These are phyloP conservation scores for Entonaema liquescens DNA, from an alignment of 495 filamentous ascomycete genomes.

Conservation along the genomic window DNA sequence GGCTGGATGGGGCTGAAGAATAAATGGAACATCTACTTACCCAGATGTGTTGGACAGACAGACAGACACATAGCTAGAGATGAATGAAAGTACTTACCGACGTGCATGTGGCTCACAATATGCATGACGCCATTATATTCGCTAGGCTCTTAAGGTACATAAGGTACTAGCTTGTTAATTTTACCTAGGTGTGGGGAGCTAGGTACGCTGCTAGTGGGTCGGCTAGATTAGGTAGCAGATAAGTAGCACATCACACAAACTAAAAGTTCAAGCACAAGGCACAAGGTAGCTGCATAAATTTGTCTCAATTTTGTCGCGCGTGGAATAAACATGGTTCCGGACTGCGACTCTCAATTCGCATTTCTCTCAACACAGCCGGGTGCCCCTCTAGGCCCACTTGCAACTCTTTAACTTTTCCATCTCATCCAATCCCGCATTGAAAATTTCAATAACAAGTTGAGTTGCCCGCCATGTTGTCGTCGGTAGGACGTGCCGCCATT, in stretches of 20 bases:
- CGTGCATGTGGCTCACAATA: neutral
- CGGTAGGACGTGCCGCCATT: constrained; percentile 47
- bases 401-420: neutral
- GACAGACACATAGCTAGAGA: too few relatives aligned
- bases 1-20: too few relatives aligned
- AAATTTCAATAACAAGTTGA: constrained; percentile 8
- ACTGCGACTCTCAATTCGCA: constrained; percentile 11
- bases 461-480: constrained; percentile 49
- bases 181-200: constrained; percentile 6
- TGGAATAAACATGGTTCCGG: constrained; percentile 27
- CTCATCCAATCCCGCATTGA: neutral
- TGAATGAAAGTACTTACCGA: too few relatives aligned
- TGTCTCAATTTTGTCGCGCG: constrained; percentile 23
- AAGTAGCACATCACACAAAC: constrained; percentile 4
- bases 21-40: too few relatives aligned
- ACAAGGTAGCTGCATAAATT: constrained; percentile 3
- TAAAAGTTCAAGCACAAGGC: constrained; percentile 10
- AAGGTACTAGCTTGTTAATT: neutral
- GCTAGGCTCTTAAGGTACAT: neutral
- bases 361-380: neutral
- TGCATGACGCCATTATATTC: neutral
- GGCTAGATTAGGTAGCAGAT: neutral
- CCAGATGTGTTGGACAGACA: too few relatives aligned
- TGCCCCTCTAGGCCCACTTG: constrained; percentile 1
- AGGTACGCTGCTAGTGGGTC: constrained; percentile 2